Conservation (phyloP, 192 early-diverging fungal species). For the Linnemannia zychae region DNA sequence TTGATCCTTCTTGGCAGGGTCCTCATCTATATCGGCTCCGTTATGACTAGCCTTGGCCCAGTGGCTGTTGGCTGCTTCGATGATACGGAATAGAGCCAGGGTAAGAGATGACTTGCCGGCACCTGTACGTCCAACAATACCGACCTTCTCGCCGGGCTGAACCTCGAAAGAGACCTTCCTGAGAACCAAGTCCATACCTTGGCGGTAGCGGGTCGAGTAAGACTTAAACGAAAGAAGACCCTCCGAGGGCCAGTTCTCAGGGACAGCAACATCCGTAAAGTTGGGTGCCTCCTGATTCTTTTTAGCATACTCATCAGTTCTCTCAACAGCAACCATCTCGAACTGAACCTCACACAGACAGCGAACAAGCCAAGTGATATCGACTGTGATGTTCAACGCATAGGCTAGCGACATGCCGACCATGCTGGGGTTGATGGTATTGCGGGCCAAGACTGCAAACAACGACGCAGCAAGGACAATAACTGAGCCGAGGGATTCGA, state of each 20-base stretch:
- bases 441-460: constrained; percentile 76
- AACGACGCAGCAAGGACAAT: constrained; percentile 85
- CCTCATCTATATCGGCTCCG: constrained; percentile 12
- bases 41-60: constrained; percentile 36
- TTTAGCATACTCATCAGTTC: constrained; percentile 74
- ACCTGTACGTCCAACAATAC: constrained; percentile 73
- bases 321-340: constrained; percentile 79
- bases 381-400: constrained; percentile 82
- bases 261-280: constrained; percentile 61
- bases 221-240: constrained; percentile 79
- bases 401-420: constrained; percentile 78
- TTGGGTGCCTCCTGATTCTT: constrained; percentile 57
- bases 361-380: constrained; percentile 86
- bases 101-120: constrained; percentile 65
- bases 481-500: constrained; percentile 84
- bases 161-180: constrained; percentile 68
- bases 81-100: constrained; percentile 59
- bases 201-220: constrained; percentile 85
- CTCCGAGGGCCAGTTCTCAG: constrained; percentile 76
- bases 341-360: constrained; percentile 87
- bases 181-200: constrained; percentile 83
- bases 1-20: constrained; percentile 5
- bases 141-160: constrained; percentile 74
- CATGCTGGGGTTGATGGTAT: constrained; percentile 73
- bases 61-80: constrained; percentile 56